phyloP scores from a whole-genome alignment of 306 rosid species.

The Neltuma alba region DNA sequence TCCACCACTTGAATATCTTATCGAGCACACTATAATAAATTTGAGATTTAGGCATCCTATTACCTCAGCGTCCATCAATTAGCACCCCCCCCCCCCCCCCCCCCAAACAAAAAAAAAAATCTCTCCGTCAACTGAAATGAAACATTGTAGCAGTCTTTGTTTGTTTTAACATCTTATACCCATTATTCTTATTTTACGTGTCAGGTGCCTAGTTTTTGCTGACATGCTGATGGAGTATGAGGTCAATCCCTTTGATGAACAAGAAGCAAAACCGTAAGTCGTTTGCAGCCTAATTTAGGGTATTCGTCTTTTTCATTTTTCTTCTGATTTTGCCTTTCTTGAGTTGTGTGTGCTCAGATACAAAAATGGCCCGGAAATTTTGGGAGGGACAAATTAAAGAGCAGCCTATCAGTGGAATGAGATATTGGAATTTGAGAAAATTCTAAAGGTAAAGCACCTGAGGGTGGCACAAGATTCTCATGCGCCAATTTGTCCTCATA shows the following conservation, averaged over 20 bases:
- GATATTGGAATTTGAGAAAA: too few relatives aligned
- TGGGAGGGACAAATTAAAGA: constrained; percentile 91
- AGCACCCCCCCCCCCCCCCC: too few relatives aligned
- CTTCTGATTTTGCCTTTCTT: constrained; percentile 20
- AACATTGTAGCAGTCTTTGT: background rate
- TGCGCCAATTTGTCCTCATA: background rate
- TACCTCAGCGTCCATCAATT: too few relatives aligned
- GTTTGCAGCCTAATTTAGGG: constrained; percentile 15
- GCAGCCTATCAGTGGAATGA: too few relatives aligned
- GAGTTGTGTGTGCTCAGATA: constrained; percentile 57
- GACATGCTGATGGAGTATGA: constrained; percentile 74
- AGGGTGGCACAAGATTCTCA: constrained; percentile 21
- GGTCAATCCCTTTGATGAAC: constrained; percentile 68
- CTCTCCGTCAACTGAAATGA: too few relatives aligned
- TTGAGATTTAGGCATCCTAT: too few relatives aligned
- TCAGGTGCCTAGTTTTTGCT: constrained; percentile 87
- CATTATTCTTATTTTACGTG: constrained; percentile 8
- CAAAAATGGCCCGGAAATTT: constrained; percentile 93
- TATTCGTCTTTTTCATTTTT: background rate
- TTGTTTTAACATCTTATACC: background rate
- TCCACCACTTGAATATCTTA: too few relatives aligned
- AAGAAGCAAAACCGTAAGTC: constrained; percentile 67
- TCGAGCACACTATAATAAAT: too few relatives aligned
- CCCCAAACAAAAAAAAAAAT: too few relatives aligned
- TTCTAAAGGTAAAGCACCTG: too few relatives aligned